phyloP scores from a whole-genome alignment of 2,329 filamentous ascomycete species.

The Pseudogymnoascus sp. region DNA sequence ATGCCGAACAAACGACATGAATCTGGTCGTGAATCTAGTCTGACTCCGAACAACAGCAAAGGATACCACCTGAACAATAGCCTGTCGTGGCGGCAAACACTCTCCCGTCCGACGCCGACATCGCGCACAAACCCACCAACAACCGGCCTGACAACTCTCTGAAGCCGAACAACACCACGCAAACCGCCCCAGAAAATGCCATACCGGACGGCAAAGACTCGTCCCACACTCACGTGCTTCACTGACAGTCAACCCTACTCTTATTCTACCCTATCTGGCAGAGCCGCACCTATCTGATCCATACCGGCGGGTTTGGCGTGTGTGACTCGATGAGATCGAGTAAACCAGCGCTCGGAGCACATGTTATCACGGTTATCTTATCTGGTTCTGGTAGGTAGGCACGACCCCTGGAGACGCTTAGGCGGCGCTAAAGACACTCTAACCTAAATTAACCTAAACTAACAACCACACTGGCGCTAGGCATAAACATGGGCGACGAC shows the following conservation, averaged over 20 bases:
- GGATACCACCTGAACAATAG: not conserved
- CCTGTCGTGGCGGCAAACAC: not conserved
- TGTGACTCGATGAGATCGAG: constrained; percentile 12
- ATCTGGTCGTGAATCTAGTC: not conserved
- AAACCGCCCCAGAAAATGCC: not conserved
- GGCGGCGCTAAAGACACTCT: not conserved
- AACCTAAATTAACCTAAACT: not conserved
- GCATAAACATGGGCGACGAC: not conserved
- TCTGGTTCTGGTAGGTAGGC: not conserved
- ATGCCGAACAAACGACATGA: too few species aligned
- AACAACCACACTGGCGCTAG: not conserved
- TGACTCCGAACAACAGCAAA: not conserved
- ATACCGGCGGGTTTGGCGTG: not conserved
- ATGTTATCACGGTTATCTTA: constrained; percentile 5
- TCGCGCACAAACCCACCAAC: not conserved
- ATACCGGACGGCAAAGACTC: not conserved
- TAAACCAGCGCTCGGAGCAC: constrained; percentile 2
- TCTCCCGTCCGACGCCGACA: not conserved
- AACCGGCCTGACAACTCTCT: not conserved
- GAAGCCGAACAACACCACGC: not conserved
- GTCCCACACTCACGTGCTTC: not conserved
- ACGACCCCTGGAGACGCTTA: not conserved
- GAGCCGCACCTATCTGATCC: constrained; percentile 2
- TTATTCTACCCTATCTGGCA: not conserved
- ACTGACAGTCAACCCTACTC: not conserved